Percentiles rank a stretch among this genome's conserved stretches.
Evolutionary conservation across 192 early-diverging fungal species (phyloP).

Genomic region (Entomortierella lignicola): DNA sequence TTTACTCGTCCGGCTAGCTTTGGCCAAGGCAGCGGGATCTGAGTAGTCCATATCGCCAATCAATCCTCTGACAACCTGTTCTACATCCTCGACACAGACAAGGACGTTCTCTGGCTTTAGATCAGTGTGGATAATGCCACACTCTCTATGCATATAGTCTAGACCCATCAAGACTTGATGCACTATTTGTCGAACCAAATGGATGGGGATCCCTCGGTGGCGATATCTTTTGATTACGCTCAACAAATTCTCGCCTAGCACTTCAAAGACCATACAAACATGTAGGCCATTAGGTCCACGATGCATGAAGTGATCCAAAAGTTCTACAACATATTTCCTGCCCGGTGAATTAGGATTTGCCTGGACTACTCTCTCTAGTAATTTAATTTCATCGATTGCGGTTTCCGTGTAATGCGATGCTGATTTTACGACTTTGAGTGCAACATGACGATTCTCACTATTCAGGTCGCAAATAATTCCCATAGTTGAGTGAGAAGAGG

Average conservation of each 20-base stretch:
- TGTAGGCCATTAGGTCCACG: constrained; percentile 91
- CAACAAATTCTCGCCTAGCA: constrained; percentile 94
- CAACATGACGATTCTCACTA: constrained; percentile 82
- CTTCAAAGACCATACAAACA: constrained; percentile 98
- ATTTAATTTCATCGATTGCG: constrained; percentile 94
- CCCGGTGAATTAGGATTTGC: constrained; percentile 70
- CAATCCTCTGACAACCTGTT: constrained; percentile 74
- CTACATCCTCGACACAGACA: constrained; percentile 89
- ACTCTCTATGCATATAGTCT: constrained; percentile 94
- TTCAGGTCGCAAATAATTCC: background rate
- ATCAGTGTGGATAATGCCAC: constrained; percentile 98
- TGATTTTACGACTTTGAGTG: constrained; percentile 97
- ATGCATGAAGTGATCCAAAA: constrained; percentile 93
- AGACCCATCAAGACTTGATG: constrained; percentile 92
- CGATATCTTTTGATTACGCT: constrained; percentile 88
- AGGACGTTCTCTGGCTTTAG: constrained; percentile 98
- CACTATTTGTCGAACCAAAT: constrained; percentile 90
- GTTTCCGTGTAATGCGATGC: constrained; percentile 96
- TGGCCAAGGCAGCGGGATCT: constrained; percentile 40
- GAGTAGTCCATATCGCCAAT: constrained; percentile 60
- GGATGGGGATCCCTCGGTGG: constrained; percentile 85
- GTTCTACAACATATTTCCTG: constrained; percentile 80
- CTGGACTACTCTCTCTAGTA: constrained; percentile 83
- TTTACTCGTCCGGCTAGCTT: constrained; percentile 46
- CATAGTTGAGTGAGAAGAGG: background rate